phyloP scores from a whole-genome alignment of 2,329 filamentous ascomycete species.

The Fusarium solani-melongenae region DNA sequence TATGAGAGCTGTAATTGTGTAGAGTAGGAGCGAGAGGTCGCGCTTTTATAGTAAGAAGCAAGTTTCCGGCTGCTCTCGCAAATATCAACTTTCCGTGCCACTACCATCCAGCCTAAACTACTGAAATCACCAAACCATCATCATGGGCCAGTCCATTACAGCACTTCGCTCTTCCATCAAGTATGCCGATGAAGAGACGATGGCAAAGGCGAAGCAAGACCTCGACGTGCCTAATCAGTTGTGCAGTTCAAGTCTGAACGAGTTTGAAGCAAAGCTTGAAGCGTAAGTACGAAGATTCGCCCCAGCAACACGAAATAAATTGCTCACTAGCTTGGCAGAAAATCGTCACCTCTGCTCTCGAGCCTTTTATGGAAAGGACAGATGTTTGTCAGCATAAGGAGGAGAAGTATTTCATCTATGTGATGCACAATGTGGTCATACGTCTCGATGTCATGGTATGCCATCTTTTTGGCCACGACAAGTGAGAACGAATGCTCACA shows the following conservation, averaged over 20 bases:
- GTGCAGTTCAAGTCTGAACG: background rate
- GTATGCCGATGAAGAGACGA: background rate
- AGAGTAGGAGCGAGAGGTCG: background rate
- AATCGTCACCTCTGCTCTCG: background rate
- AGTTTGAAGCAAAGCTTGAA: background rate
- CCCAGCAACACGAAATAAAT: background rate
- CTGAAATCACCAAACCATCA: background rate
- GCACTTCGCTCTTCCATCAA: background rate
- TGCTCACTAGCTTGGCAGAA: background rate
- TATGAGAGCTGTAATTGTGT: background rate
- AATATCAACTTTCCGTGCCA: background rate
- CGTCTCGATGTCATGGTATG: background rate
- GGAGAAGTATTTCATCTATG: background rate
- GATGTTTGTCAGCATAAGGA: background rate
- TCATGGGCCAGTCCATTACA: background rate
- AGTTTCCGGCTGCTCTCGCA: background rate
- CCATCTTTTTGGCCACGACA: background rate
- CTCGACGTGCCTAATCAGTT: background rate
- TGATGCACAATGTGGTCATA: background rate
- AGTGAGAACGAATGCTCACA: background rate
- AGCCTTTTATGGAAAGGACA: background rate
- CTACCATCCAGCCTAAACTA: background rate
- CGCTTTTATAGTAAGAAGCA: background rate
- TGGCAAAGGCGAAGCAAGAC: background rate
- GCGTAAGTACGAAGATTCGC: background rate